These are phyloP conservation scores for Dispira simplex DNA, from an alignment of 192 early-diverging fungal genomes.

Conservation along the genomic window DNA sequence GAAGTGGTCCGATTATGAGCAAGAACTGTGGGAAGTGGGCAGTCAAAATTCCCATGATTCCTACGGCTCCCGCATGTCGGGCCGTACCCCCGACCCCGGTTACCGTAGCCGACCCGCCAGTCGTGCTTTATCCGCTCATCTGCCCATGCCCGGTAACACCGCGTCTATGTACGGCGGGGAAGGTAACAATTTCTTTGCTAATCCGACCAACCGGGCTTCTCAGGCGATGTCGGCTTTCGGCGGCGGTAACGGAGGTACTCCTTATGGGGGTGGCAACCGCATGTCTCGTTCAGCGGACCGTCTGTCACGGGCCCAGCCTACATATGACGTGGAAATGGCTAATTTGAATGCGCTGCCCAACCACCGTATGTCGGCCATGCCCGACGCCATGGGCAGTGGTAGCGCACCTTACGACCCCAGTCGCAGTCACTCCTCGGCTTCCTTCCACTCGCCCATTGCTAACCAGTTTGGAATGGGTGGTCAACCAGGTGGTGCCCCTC, in stretches of 20 bases:
- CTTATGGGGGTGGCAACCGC: neutral
- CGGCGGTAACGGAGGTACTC: neutral
- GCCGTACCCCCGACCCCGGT: constrained; percentile 21
- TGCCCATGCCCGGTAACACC: constrained; percentile 1
- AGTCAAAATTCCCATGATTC: constrained; percentile 34
- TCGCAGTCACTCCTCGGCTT: constrained; percentile 1
- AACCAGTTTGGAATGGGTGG: neutral
- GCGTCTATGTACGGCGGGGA: constrained; percentile 10
- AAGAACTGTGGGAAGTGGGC: constrained; percentile 46
- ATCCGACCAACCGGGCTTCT: constrained; percentile 10
- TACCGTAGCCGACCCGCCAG: constrained; percentile 19
- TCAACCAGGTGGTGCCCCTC: neutral
- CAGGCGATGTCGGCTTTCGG: constrained; percentile 28
- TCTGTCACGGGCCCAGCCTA: neutral
- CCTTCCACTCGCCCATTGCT: neutral
- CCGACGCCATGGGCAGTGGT: neutral
- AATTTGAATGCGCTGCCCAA: neutral
- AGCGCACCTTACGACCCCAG: neutral
- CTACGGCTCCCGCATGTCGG: constrained; percentile 21
- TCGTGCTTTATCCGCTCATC: neutral
- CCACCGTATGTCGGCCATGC: neutral
- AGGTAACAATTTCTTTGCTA: constrained; percentile 13
- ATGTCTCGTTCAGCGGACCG: constrained; percentile 5
- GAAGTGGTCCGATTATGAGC: constrained; percentile 73
- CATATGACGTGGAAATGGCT: constrained; percentile 9